Evolutionary conservation across 352 stramenopile species (phyloP).

Genomic region (Elongisporangium undulatum): DNA sequence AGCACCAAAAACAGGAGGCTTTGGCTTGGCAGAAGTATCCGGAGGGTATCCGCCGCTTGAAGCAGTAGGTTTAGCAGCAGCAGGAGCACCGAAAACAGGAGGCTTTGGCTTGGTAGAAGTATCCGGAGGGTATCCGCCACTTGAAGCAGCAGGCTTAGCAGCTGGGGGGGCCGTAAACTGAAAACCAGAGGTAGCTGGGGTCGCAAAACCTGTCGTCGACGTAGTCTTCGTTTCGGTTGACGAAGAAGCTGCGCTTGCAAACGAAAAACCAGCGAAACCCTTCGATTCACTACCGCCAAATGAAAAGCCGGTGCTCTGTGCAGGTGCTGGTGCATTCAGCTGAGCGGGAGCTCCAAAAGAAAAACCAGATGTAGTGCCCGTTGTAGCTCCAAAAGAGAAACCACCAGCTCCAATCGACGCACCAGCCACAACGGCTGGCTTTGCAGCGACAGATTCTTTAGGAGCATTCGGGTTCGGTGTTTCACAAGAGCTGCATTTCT

Average conservation of each 20-base stretch:
- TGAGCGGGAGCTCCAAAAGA: slow-evolving; percentile 27
- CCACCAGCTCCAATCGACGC: slow-evolving; percentile 29
- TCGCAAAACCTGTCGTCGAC: slow-evolving; percentile 9
- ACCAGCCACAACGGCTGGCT: slow-evolving; percentile 15
- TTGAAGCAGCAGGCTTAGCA: slow-evolving; percentile 1
- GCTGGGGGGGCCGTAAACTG: neutral
- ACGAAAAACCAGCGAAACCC: slow-evolving; percentile 3
- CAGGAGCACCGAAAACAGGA: slow-evolving; percentile 6
- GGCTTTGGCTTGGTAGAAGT: slow-evolving; percentile 14
- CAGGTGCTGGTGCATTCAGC: slow-evolving; percentile 3
- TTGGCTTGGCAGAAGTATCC: slow-evolving; percentile 17
- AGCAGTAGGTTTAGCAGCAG: slow-evolving; percentile 5
- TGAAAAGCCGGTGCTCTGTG: slow-evolving; percentile 16
- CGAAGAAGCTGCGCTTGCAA: neutral
- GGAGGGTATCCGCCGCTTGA: slow-evolving; percentile 17
- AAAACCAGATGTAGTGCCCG: slow-evolving; percentile 19
- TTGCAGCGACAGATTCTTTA: slow-evolving; percentile 16
- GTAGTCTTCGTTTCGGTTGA: neutral
- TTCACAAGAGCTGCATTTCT: slow-evolving; percentile 45
- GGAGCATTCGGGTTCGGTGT: slow-evolving; percentile 39
- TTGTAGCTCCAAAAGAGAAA: slow-evolving; percentile 31
- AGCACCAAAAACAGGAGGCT: slow-evolving; percentile 7
- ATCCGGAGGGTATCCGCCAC: slow-evolving; percentile 10
- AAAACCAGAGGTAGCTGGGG: slow-evolving; percentile 10
- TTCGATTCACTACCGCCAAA: slow-evolving; percentile 10